phyloP scores from a whole-genome alignment of 345 rosid genomes.

The Acer campestre region DNA sequence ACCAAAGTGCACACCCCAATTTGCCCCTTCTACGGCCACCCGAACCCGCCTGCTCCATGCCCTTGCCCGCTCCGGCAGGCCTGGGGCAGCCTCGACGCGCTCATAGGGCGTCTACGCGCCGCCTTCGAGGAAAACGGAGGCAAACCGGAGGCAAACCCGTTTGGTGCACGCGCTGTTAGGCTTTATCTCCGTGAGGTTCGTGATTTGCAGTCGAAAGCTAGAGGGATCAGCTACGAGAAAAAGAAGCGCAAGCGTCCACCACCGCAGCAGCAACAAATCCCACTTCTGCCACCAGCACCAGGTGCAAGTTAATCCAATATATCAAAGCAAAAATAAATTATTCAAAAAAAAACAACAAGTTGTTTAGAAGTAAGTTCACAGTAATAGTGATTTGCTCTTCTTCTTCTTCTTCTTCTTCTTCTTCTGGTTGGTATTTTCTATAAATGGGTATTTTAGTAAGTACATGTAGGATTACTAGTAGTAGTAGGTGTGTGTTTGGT shows the following conservation, averaged over 20 bases:
- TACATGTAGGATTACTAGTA: conserved; percentile 27
- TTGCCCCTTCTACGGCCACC: conserved; percentile 71
- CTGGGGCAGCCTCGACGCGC: conserved; percentile 80
- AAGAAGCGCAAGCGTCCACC: conserved; percentile 70
- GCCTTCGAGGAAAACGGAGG: conserved; percentile 76
- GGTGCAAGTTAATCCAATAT: conserved; percentile 36
- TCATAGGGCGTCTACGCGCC: conserved; percentile 68
- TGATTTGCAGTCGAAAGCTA: conserved; percentile 67
- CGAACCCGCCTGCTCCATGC: conserved; percentile 69
- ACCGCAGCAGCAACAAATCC: conserved; percentile 38
- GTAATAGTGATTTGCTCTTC: not conserved
- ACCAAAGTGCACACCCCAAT: conserved; percentile 65
- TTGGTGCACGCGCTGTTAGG: conserved; percentile 68
- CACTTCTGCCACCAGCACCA: conserved; percentile 36
- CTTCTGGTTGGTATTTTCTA: not conserved
- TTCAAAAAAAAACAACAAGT: not conserved
- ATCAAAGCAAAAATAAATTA: not conserved
- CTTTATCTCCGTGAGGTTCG: conserved; percentile 70
- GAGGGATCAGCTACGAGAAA: conserved; percentile 76
- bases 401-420: not conserved
- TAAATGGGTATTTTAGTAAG: conserved; percentile 14
- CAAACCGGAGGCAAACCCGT: conserved; percentile 65
- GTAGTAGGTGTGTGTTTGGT: conserved; percentile 14
- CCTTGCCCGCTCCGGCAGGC: conserved; percentile 78
- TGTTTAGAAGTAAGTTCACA: conserved; percentile 15